Evolutionary conservation across 768 basidiomycete genomes (phyloP), one percentile per base, ranked within the genome.

Genomic region (Ramaria sp.): DNA sequence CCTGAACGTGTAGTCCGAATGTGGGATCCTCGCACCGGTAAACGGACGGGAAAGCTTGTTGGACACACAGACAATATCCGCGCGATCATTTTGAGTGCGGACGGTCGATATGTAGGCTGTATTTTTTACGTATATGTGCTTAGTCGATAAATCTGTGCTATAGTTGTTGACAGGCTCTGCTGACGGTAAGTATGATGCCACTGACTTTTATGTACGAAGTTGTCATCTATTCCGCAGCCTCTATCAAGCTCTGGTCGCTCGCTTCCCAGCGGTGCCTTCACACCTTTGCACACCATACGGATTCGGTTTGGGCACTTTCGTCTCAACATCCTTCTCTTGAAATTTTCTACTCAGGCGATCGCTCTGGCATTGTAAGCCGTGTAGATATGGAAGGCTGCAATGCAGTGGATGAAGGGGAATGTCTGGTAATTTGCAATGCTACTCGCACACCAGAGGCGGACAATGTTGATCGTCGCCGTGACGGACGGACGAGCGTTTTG

Each of bases 41-140:
- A 85, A 64, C 76, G 88, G 45, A 83, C 71, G 67, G 83, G 85
- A 11, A 91, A 96, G 65, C 78, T 98, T 0, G 91, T 97, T 7
- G 95, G 95, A 0, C 95, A 99, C 67, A 95, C 95, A 0, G 96
- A 99, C 69, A 98, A 97, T 63, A 93, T 99, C 59, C 79, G 95
- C 9, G 82, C 91, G 4, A 86, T 97, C 45, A 69, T 94, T 20
- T 76, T 98, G 1, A 90, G 89, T 5, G 91, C 93, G 30, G 94
- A 97, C 68, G 84, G 90, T 22, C 80, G 81, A 81, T 92, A 91
- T 69, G 91, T 94, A 66, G 69, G 91, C 74, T 1, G 45, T 27
- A 24, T 20, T 43, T 46, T 57, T 12, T 47, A 41, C 60, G 48
- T 61, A 63, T 57, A 30, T 42, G 31, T 19, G 17, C 31, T 49